Percentiles rank a stretch among this genome's conserved stretches.
Evolutionary conservation across 495 filamentous ascomycete genomes (phyloP).

Genomic region (Sabuloglossum arenarium): DNA sequence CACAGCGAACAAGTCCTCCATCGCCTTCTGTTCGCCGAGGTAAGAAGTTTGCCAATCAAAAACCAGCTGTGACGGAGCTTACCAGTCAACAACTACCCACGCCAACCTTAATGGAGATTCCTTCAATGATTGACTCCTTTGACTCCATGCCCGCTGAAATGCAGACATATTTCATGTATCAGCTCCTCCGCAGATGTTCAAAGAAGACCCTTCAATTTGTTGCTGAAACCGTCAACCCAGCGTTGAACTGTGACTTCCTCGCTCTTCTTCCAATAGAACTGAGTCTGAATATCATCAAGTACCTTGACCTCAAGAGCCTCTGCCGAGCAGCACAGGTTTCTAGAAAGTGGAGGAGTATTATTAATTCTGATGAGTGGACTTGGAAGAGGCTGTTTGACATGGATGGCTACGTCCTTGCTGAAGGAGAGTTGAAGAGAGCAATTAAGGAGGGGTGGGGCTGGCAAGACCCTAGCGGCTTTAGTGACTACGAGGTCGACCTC

Average conservation of each 20-base stretch:
- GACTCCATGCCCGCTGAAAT: conserved; percentile 73
- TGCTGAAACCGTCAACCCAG: conserved; percentile 82
- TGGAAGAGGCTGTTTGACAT: conserved; percentile 87
- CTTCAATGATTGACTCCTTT: conserved; percentile 70
- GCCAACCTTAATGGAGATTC: conserved; percentile 48
- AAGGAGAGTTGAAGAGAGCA: conserved; percentile 68
- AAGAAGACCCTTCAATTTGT: conserved; percentile 83
- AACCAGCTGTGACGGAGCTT: background rate
- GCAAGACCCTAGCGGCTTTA: conserved; percentile 60
- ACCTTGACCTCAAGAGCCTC: conserved; percentile 69
- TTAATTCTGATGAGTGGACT: conserved; percentile 80
- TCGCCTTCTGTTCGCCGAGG: background rate
- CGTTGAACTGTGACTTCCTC: conserved; percentile 89
- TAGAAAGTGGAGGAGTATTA: conserved; percentile 73
- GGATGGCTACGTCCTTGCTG: conserved; percentile 58
- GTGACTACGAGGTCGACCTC: conserved; percentile 65
- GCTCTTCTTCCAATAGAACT: conserved; percentile 67
- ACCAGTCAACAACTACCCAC: conserved; percentile 10
- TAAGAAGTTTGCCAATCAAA: background rate
- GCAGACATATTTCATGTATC: conserved; percentile 90
- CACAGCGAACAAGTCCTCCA: background rate
- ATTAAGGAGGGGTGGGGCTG: conserved; percentile 97
- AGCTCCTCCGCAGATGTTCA: conserved; percentile 70
- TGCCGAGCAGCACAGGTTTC: conserved; percentile 88
- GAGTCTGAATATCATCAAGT: conserved; percentile 67